These are phyloP conservation scores for Phytopythium oedochilum DNA, from an alignment of 352 stramenopile species.

Conservation along the genomic window DNA sequence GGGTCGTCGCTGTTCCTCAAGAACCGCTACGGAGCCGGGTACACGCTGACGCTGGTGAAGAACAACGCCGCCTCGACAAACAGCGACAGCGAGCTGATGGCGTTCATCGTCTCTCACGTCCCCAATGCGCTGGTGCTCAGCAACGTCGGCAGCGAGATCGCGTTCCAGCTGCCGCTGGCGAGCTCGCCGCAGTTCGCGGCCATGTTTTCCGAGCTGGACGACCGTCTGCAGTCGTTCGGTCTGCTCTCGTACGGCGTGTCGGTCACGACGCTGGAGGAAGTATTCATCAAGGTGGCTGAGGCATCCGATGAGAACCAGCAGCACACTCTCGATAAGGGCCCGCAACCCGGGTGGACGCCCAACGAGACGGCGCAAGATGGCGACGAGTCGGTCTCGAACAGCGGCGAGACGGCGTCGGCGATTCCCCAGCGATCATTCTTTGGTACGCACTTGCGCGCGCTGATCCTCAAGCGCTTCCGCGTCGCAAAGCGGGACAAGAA, in stretches of 20 bases:
- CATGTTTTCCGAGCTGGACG: slow-evolving; percentile 54
- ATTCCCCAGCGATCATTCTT: slow-evolving; percentile 12
- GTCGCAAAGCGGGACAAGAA: slow-evolving; percentile 57
- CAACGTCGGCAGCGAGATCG: slow-evolving; percentile 57
- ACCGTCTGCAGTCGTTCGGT: slow-evolving; percentile 21
- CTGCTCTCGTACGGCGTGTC: slow-evolving; percentile 54
- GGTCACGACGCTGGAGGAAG: slow-evolving; percentile 82
- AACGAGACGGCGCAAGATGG: slow-evolving; percentile 1
- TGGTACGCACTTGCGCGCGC: slow-evolving; percentile 30
- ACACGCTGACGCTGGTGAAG: slow-evolving; percentile 71
- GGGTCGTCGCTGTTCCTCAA: slow-evolving; percentile 72
- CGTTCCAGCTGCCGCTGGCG: slow-evolving; percentile 52
- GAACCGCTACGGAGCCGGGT: slow-evolving; percentile 51
- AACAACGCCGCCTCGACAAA: slow-evolving; percentile 11
- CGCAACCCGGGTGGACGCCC: slow-evolving; percentile 2
- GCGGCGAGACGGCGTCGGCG: neutral
- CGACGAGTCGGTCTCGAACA: slow-evolving; percentile 11
- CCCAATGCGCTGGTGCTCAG: slow-evolving; percentile 33
- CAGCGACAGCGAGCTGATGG: slow-evolving; percentile 25
- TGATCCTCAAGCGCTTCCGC: slow-evolving; percentile 58
- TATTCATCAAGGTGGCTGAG: slow-evolving; percentile 73
- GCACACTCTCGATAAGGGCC: slow-evolving; percentile 25
- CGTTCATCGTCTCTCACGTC: slow-evolving; percentile 24
- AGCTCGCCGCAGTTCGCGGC: slow-evolving; percentile 31
- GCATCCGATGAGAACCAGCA: slow-evolving; percentile 29